Base-by-base conservation (phyloP, 805 yeast species). In the Groenewaldozyma tartarivorans region DNA sequence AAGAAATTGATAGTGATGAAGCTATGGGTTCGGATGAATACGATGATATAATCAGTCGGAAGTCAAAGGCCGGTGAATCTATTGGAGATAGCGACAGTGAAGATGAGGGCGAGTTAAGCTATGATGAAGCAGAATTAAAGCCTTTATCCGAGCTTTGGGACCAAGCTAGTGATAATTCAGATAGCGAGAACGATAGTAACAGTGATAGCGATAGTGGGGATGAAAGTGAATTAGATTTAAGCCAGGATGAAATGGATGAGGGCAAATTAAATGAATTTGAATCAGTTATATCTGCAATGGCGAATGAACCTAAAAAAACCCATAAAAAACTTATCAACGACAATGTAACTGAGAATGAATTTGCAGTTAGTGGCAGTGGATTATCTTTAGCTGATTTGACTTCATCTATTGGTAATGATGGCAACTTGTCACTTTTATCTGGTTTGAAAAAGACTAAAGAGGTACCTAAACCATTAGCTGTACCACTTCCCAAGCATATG, bases 121-220 rank as follows among this genome's bases (percentile, higher is more conserved):
- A 82, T 33, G 95, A 85, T 52, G 95, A 85, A 55, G 66, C 61
- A 22, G 82, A 85, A 49, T 68, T 87, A 40, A 71, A 81, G 44
- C 74, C 94, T 0, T 66, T 87, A 31, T 81, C 94, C n/a, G 87
- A 79, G 50, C 87, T 84, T 2, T 86, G 95, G 95, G 96, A 82
- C 13, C 29, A 24, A 24, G 29, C 7, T 54, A 60, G 76, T 61
- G 92, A 84, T 56, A 85, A 79, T 24, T 62, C 20, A 6, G 35
- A 30, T 9, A 4, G 16, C 5, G 30, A 20, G 26, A 2, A n/a
- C 2, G 43, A 31, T 2, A 30, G 35, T 5, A 37, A 29, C 15
- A 35, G 40, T 16, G 47, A 36, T n/a, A 39, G 26, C 33, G 57
- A 51, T 33, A 37, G 38, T 35, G 50, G 47, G 41, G 45, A 42